Evolutionary conservation across 139 green algal genomes (phyloP), one percentile per base, ranked within the genome.

Genomic region (Haematococcus lacustris): DNA sequence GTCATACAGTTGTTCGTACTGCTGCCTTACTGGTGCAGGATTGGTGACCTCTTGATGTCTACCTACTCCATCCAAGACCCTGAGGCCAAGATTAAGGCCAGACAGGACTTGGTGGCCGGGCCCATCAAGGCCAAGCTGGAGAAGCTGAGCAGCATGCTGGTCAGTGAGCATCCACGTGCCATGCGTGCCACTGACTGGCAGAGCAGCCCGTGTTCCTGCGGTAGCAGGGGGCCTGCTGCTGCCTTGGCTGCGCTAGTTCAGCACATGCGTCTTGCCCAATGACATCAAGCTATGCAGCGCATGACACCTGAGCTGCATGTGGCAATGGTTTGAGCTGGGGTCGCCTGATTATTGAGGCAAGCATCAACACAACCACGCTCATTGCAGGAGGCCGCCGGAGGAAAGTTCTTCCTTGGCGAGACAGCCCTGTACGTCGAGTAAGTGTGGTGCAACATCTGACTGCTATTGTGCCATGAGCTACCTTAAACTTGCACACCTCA

Each of bases 41-140:
- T 72, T 33, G 28, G 32, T 60, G 67, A 72, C 38, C 13, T 64
- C 33, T 64, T 72, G 30, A 34, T 34, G 3, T 3, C 67, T 5
- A 63, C 67, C 30, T 64, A 50, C 32, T 40, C 41, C 32, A 72
- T 72, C 17, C 32, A 63, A 47, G 67, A 72, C 43, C 28, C n/a
- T 9, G 67, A 63, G 6, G 67, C 30, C 32, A 63, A 72, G 32
- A 26, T 60, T 17, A 62, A 72, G 67, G 67, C 67, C 5, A 3
- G 67, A 3, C 40, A 60, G 50, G 67, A 72, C 3, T 9, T 72
- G 3, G 37, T 25, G 13, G 43, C 43, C 7, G 67, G 67, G 1
- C 67, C 67, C 28, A 5, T 72, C 32, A 60, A 64, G 30, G 67
- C 47, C 43, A 72, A 72, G 67, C 47, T 72, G 28, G 67, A 30